A percentile compares a stretch with the other conserved stretches of the same genome.
Evolutionary conservation across 2,329 filamentous ascomycete genomes (phyloP).

Genomic region (Sclerotinia minor): DNA sequence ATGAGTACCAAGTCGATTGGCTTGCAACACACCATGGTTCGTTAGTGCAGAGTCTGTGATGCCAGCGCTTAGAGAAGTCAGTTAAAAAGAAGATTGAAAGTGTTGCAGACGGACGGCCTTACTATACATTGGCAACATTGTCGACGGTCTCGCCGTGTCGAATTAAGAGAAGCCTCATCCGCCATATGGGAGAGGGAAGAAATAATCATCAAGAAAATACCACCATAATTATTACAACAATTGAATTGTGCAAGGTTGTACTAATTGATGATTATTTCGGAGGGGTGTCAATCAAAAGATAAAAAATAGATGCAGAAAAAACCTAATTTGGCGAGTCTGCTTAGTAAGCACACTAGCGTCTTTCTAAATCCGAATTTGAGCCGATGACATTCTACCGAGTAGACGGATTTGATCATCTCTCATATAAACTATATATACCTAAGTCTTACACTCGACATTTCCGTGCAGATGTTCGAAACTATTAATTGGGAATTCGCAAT

Average conservation of each 20-base stretch:
- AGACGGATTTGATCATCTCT: not conserved
- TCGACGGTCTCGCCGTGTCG: slow-evolving; percentile 90
- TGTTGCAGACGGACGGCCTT: slow-evolving; percentile 40
- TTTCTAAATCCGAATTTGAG: not conserved
- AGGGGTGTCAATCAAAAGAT: slow-evolving; percentile 5
- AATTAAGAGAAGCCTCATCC: slow-evolving; percentile 71
- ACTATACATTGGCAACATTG: slow-evolving; percentile 79
- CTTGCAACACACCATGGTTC: slow-evolving; percentile 77
- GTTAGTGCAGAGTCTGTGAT: slow-evolving; percentile 78
- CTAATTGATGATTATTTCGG: not conserved
- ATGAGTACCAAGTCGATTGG: slow-evolving; percentile 66
- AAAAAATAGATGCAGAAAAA: not conserved
- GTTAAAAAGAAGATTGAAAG: slow-evolving; percentile 12
- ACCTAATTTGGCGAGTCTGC: slow-evolving; percentile 6
- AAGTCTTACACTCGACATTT: not conserved
- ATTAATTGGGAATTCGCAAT: not conserved
- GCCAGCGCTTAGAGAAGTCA: slow-evolving; percentile 61
- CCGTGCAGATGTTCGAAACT: not conserved
- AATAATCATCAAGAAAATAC: slow-evolving; percentile 32
- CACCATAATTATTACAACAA: slow-evolving; percentile 27
- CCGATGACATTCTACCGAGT: not conserved
- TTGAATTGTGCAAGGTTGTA: not conserved
- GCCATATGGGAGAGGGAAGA: slow-evolving; percentile 32
- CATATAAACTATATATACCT: too few relatives aligned
- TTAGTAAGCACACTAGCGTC: not conserved